Conservation (phyloP, 2,329 filamentous ascomycete genomes). For the Apiospora kogelbergensis region DNA sequence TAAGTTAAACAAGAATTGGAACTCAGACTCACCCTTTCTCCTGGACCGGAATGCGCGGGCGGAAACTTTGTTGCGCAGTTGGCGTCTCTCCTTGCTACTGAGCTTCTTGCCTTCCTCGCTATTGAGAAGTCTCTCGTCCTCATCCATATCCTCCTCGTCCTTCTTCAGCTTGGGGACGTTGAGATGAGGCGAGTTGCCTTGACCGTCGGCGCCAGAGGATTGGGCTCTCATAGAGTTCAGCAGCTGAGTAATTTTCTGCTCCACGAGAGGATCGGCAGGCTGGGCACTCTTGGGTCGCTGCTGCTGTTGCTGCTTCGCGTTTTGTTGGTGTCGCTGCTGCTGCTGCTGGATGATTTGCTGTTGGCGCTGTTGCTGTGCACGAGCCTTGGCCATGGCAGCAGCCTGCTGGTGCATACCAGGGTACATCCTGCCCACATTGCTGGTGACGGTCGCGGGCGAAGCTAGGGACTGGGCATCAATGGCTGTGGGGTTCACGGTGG, state of each 20-base stretch:
- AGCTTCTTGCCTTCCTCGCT: constrained; percentile 99
- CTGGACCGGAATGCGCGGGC: constrained; percentile 96
- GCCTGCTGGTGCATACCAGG: constrained; percentile 92
- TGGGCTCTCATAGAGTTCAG: constrained; percentile 90
- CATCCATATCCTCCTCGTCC: constrained; percentile 98
- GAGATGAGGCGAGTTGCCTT: constrained; percentile 52
- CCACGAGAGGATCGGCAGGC: constrained; percentile 68
- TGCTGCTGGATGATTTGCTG: constrained; percentile 62
- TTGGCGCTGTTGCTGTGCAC: constrained; percentile 64
- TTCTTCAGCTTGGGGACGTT: constrained; percentile 78
- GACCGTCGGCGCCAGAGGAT: constrained; percentile 52
- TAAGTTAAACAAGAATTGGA: neutral
- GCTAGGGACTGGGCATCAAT: constrained; percentile 59
- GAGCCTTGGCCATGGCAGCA: constrained; percentile 74
- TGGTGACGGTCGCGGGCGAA: constrained; percentile 48
- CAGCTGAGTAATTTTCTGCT: constrained; percentile 92
- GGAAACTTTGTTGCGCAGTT: constrained; percentile 98
- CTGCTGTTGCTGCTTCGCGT: constrained; percentile 44
- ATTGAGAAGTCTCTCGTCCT: constrained; percentile 89
- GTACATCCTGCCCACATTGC: constrained; percentile 73
- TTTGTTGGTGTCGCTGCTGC: constrained; percentile 52
- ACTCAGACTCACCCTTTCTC: constrained; percentile 73
- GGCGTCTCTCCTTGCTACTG: constrained; percentile 94
- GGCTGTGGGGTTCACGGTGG: constrained; percentile 69
- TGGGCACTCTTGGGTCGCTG: constrained; percentile 52